Percentiles rank a stretch among this genome's conserved stretches.
These are phyloP conservation scores for Candida maris DNA, from an alignment of 805 yeast species.

Conservation along the genomic window DNA sequence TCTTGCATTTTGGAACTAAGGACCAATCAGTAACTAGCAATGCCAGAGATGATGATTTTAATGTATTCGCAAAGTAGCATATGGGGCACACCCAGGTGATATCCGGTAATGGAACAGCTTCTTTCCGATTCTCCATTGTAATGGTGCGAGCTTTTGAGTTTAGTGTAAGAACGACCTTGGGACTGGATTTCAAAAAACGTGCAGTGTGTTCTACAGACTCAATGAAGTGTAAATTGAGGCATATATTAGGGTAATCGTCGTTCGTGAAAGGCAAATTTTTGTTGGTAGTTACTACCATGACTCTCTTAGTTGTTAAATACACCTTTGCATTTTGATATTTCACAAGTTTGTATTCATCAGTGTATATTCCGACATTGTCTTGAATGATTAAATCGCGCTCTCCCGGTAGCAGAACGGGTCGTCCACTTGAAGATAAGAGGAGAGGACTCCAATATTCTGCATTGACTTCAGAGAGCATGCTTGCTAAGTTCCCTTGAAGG, in stretches of 20 bases:
- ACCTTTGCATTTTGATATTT: constrained; percentile 71
- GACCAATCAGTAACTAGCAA: constrained; percentile 7
- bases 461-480: constrained; percentile 3
- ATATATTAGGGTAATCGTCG: constrained; percentile 1
- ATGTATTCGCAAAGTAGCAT: constrained; percentile 65
- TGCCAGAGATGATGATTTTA: constrained; percentile 25
- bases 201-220: constrained; percentile 28
- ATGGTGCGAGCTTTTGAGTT: not conserved
- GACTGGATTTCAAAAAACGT: constrained; percentile 72
- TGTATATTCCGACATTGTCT: constrained; percentile 68
- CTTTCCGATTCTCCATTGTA: not conserved
- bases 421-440: constrained; percentile 28
- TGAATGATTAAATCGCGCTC: constrained; percentile 55
- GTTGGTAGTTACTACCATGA: constrained; percentile 36
- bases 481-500: too few species aligned
- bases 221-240: constrained; percentile 18
- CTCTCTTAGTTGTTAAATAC: constrained; percentile 68
- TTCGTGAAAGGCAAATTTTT: not conserved
- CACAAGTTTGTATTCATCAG: constrained; percentile 62
- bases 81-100: constrained; percentile 83
- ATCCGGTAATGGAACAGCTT: constrained; percentile 6
- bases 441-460: constrained; percentile 23
- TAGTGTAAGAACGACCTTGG: constrained; percentile 52
- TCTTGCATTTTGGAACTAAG: constrained; percentile 45
- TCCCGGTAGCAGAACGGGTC: constrained; percentile 24